Evolutionary conservation across 148 eudicot species (phyloP), one percentile per base, ranked within the genome.

Genomic region (Dianthus caryophyllus): DNA sequence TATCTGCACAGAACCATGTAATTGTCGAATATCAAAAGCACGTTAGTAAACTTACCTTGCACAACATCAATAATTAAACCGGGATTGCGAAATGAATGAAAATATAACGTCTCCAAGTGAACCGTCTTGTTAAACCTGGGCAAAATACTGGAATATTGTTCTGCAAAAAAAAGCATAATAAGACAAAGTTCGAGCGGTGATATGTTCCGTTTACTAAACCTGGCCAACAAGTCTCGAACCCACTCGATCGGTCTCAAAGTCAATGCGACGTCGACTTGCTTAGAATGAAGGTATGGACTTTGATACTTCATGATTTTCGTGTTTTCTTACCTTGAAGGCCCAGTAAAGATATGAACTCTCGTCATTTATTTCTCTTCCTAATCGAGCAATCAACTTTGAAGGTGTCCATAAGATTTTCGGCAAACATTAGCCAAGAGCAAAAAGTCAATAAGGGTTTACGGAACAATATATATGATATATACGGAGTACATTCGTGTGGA

Each of bases 121-220:
- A 52, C 99, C 99, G 66, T 94, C 99, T n/a, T 27, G 99, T 94
- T 76, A 94, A 71, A 57, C 90, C 84, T 14, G 97, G 99, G 77
- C 97, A 94, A 80, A 77, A 94, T 63, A 90, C 87, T 24, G 96
- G 95, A 63, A 94, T 81, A 70, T 81, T 66, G 82, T 94, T 94
- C 99, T 88, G 81, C 54, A n/a, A 70, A 67, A 56, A 48, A 17
- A 36, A 21, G 53, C 27, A 51, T 8, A 9, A 22, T 17, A 61
- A 18, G 27, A 52, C 13, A 38, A 29, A 59, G 56, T 26, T 58
- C 36, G 9, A 65, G 26, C 46, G 36, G 50, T 12, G 5, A 25
- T 56, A 15, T 17, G 29, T 21, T 17, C 2, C 8, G 21, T 33
- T 33, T 33, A 7, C 7, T 33, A 33, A 33, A 33, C 7, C 38